Conservation (phyloP, 192 early-diverging fungal species). For the Umbelopsis sp. region DNA sequence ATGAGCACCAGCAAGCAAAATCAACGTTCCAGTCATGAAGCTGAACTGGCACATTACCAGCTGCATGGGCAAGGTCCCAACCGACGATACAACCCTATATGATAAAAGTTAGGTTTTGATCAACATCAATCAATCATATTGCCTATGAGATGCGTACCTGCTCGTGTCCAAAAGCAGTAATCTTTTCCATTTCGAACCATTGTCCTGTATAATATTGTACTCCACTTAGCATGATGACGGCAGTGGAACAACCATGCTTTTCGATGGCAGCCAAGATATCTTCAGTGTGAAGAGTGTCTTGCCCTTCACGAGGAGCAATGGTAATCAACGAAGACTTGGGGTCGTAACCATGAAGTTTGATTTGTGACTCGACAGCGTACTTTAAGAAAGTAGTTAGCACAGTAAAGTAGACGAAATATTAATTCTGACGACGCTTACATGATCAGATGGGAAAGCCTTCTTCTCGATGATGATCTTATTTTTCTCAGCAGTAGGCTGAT, state of each 20-base stretch:
- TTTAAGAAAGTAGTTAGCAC: conserved; percentile 23
- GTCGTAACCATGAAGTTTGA: conserved; percentile 78
- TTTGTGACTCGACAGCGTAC: conserved; percentile 91
- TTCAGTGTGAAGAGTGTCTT: conserved; percentile 68
- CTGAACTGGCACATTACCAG: conserved; percentile 85
- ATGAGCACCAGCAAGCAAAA: conserved; percentile 98
- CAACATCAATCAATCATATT: neutral
- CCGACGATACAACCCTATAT: conserved; percentile 85
- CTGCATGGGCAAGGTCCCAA: conserved; percentile 95
- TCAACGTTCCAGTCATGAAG: conserved; percentile 97
- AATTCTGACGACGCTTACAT: conserved; percentile 42
- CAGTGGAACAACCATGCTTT: conserved; percentile 73
- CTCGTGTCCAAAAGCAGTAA: conserved; percentile 79
- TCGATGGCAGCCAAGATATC: conserved; percentile 82
- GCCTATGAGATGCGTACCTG: conserved; percentile 50
- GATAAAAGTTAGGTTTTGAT: neutral
- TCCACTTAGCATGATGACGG: conserved; percentile 87
- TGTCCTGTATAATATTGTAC: conserved; percentile 97
- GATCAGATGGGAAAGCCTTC: conserved; percentile 95
- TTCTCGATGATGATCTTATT: conserved; percentile 90
- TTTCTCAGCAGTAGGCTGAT: conserved; percentile 73
- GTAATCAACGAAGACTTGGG: conserved; percentile 74
- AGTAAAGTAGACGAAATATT: conserved; percentile 15
- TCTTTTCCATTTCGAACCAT: conserved; percentile 82
- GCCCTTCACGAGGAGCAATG: conserved; percentile 73